These are phyloP conservation scores for Betula pendula DNA, from an alignment of 306 rosid genomes.

Conservation along the genomic window DNA sequence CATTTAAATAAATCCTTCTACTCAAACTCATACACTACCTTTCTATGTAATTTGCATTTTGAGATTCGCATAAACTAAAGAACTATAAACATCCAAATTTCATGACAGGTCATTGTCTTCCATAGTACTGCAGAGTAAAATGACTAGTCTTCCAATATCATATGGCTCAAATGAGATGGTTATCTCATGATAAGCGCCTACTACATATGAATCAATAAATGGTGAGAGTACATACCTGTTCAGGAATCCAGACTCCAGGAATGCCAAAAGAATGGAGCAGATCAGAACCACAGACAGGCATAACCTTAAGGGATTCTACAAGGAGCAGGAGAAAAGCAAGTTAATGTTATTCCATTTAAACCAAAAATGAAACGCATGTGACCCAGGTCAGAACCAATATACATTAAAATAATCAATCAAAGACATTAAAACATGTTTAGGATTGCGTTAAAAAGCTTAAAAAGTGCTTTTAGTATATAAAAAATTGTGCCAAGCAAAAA, in stretches of 20 bases:
- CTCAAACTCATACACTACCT: not conserved
- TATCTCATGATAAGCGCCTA: not conserved
- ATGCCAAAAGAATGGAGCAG: slow-evolving; percentile 71
- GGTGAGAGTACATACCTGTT: slow-evolving; percentile 51
- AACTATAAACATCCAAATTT: not conserved
- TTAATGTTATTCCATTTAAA: slow-evolving; percentile 6
- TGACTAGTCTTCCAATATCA: slow-evolving; percentile 1
- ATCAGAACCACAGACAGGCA: slow-evolving; percentile 95
- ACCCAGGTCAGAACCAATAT: not conserved
- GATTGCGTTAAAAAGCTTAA: too few species aligned
- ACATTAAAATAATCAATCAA: not conserved
- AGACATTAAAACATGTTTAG: too few species aligned
- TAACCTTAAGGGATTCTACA: slow-evolving; percentile 75
- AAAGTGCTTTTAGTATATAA: too few species aligned
- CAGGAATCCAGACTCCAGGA: slow-evolving; percentile 77
- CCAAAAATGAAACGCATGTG: not conserved
- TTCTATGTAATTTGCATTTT: not conserved
- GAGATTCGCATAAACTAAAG: not conserved
- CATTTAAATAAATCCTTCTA: not conserved
- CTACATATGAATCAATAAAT: not conserved
- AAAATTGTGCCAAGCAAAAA: too few species aligned
- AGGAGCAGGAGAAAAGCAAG: slow-evolving; percentile 27
- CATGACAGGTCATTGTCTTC: not conserved
- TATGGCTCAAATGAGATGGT: slow-evolving; percentile 10
- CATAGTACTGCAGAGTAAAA: not conserved